Base-by-base conservation (phyloP, 345 rosid genomes). In the Stellera chamaejasme region DNA sequence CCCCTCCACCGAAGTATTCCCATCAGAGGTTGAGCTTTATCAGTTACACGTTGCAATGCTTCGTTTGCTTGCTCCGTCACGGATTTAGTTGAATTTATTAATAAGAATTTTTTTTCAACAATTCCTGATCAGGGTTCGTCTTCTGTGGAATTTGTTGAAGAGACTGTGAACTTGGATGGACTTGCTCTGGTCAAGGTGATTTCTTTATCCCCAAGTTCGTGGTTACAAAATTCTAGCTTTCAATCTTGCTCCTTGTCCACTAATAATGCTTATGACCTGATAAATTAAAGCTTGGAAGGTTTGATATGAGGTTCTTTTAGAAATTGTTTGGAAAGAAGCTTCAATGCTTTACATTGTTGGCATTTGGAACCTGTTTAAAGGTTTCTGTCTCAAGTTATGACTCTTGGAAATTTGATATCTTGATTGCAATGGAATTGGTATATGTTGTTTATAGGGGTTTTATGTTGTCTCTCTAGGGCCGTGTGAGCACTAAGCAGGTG, bases 401-500 rank as follows among this genome's bases (percentile, higher is more conserved):
- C 23, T 19, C 23, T 19, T 19, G 23, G 23, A 19, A 19, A 19
- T 19, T 32, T 10, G 10, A 36, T 28, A 25, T 52, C 48, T 27
- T n/a, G 41, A 42, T 48, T 6, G 11, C 44, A 42, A 19, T 14
- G 42, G 10, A 36, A 4, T 13, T 55, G 41, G 9, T 11, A 56
- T 46, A 2, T 32, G 39, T 4, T 4, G 39, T 32, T 5, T 32
- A 5, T 32, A 32, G 7, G 6, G 39, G 9, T 32, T 32, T 51
- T 49, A 44, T 4, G 45, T 32, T 72, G 46, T 11, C 58, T 27
- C 63, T 55, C 3, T 64, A 90, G 96, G 98, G 96, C 42, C 85
- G 93, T 52, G 91, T 81, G 70, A 86, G 84, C 60, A 84, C 96
- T 43, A 85, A 77, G 58, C 93, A 84, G 55, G 96, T 92, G 56